These are phyloP conservation scores for Chaetomium olivaceum DNA, from an alignment of 2,329 filamentous ascomycete species.

Conservation along the genomic window DNA sequence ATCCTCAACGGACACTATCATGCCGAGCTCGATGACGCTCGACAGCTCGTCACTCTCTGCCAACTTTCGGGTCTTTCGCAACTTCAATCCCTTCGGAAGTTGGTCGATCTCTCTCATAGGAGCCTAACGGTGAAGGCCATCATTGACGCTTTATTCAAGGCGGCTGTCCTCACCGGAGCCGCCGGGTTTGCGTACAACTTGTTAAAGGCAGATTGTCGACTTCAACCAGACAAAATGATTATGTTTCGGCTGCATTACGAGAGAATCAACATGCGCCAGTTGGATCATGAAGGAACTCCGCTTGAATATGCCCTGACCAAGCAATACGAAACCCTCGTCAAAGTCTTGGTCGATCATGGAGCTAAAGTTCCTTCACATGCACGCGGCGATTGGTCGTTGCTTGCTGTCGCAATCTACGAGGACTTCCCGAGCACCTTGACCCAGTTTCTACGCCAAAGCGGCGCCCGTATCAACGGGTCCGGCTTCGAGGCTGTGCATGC, in stretches of 20 bases:
- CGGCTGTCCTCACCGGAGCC: background rate
- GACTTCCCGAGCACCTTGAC: background rate
- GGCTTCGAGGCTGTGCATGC: background rate
- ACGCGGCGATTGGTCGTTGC: background rate
- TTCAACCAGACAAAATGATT: background rate
- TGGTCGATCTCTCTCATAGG: background rate
- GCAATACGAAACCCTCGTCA: background rate
- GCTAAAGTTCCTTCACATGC: background rate
- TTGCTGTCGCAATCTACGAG: background rate
- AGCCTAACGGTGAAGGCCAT: background rate
- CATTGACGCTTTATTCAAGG: background rate
- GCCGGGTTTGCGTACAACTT: background rate
- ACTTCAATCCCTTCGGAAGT: background rate
- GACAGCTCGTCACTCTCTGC: background rate
- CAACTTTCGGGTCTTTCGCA: background rate
- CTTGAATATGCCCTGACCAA: background rate
- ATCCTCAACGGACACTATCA: background rate
- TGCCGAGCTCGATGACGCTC: background rate
- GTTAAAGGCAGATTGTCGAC: background rate
- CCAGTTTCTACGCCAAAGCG: background rate
- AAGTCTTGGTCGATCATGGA: background rate
- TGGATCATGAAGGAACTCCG: background rate
- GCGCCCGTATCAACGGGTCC: background rate
- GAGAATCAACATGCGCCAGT: background rate
- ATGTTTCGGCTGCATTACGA: background rate